These are phyloP conservation scores for Eragrostis nindensis DNA, from an alignment of 176 grass and related monocot genomes.

Conservation along the genomic window DNA sequence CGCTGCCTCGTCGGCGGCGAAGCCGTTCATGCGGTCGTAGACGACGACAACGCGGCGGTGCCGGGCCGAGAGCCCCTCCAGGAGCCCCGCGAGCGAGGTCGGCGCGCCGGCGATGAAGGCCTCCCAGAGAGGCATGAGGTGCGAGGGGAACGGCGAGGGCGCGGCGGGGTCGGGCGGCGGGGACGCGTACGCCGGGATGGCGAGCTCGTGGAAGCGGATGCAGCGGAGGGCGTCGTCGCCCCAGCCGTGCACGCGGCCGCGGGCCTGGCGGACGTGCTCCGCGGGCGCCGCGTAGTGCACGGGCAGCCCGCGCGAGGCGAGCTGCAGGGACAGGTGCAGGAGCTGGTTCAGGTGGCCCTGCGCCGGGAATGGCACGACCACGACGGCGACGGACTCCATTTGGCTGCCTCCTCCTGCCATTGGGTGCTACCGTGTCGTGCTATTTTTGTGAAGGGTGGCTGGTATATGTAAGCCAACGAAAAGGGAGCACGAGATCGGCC, in stretches of 20 bases:
- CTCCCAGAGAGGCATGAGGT: slow-evolving; percentile 44
- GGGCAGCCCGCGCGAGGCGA: slow-evolving; percentile 46
- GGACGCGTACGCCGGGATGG: slow-evolving; percentile 37
- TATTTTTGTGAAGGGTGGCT: neutral
- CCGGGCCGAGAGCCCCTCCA: slow-evolving; percentile 36
- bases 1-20: slow-evolving; percentile 48
- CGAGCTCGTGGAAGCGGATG: slow-evolving; percentile 56
- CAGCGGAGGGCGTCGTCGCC: slow-evolving; percentile 14
- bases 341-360: slow-evolving; percentile 78
- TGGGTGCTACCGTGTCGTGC: neutral
- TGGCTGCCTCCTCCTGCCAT: neutral
- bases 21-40: slow-evolving; percentile 43
- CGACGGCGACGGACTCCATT: slow-evolving; percentile 43
- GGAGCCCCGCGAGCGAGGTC: slow-evolving; percentile 45
- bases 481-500: neutral
- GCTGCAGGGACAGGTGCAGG: slow-evolving; percentile 59
- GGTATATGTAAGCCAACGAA: neutral
- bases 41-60: slow-evolving; percentile 51
- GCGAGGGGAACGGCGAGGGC: slow-evolving; percentile 42
- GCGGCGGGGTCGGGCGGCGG: slow-evolving; percentile 38
- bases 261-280: slow-evolving; percentile 16
- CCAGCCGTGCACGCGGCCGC: slow-evolving; percentile 34
- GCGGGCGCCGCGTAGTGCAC: slow-evolving; percentile 53
- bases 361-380: slow-evolving; percentile 60
- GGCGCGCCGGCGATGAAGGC: slow-evolving; percentile 31